Evolutionary conservation across 1,284 basidiomycete species (phyloP).

Genomic region (Rhodotorula glutinis): DNA sequence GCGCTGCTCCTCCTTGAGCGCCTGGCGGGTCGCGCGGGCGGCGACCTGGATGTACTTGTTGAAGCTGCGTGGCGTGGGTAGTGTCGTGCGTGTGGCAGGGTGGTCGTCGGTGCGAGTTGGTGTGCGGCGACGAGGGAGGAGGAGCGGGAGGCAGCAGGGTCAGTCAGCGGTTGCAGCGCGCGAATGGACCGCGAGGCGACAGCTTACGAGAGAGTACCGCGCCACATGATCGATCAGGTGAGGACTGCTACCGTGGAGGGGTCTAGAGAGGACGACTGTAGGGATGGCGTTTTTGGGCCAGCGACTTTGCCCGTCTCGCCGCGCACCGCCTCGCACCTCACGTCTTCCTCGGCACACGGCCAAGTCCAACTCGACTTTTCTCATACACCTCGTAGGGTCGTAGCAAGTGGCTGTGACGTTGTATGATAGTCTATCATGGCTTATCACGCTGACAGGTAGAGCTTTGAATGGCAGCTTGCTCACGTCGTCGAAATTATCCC

Average conservation of each 20-base stretch:
- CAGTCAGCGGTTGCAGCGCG: not conserved
- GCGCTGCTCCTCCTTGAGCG: conserved; percentile 51
- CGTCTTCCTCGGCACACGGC: not conserved
- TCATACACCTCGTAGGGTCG: too few relatives aligned
- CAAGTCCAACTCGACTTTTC: not conserved
- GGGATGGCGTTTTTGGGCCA: too few relatives aligned
- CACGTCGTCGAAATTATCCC: too few relatives aligned
- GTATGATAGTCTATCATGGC: not conserved
- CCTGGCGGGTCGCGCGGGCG: conserved; percentile 49
- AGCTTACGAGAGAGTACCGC: not conserved
- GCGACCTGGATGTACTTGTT: conserved; percentile 52
- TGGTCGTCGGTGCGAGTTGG: too few relatives aligned
- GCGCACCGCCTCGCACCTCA: not conserved
- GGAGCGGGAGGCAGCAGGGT: not conserved
- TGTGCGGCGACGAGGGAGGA: not conserved
- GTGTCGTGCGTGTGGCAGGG: too few relatives aligned
- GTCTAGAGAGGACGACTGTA: not conserved
- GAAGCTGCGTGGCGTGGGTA: conserved; percentile 44
- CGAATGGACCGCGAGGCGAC: not conserved
- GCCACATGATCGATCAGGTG: not conserved
- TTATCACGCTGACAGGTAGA: not conserved
- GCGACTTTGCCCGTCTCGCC: not conserved
- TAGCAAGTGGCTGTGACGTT: too few relatives aligned
- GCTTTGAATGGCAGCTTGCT: too few relatives aligned
- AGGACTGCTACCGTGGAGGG: not conserved